Evolutionary conservation across 768 basidiomycete species (phyloP).

Genomic region (Hysterangium stoloniferum): DNA sequence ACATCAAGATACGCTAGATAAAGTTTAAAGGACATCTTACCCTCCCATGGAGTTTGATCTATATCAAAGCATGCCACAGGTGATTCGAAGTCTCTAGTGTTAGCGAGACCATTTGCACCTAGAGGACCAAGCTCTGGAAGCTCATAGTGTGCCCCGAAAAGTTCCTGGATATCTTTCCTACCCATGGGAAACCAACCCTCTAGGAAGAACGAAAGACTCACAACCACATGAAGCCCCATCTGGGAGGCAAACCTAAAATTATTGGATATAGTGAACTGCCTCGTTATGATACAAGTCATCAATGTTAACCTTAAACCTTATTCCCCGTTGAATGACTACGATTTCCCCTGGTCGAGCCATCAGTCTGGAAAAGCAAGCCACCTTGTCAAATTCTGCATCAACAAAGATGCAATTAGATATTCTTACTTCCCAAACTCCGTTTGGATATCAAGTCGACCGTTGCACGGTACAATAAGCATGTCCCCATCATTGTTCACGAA

Average conservation of each 20-base stretch:
- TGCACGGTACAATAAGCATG: constrained; percentile 58
- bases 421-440: constrained; percentile 61
- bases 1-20: background rate
- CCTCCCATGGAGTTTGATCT: constrained; percentile 52
- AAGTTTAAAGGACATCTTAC: constrained; percentile 29
- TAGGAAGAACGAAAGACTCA: constrained; percentile 28
- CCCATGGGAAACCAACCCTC: too few relatives aligned
- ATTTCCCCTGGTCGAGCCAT: constrained; percentile 62
- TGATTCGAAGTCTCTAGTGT: constrained; percentile 53
- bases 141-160: constrained; percentile 54
- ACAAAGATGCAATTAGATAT: background rate
- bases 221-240: constrained; percentile 58
- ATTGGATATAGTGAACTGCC: background rate
- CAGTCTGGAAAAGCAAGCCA: constrained; percentile 29
- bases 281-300: constrained; percentile 16
- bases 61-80: constrained; percentile 61
- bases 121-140: constrained; percentile 61
- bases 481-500: constrained; percentile 61
- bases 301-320: constrained; percentile 51
- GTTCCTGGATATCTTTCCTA: constrained; percentile 56
- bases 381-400: constrained; percentile 2
- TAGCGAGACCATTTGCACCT: constrained; percentile 60
- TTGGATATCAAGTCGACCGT: constrained; percentile 59
- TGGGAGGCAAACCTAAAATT: constrained; percentile 38
- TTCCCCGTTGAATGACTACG: constrained; percentile 56